phyloP scores from a whole-genome alignment of 164 flowering plant genomes.

The Annona squamosa region DNA sequence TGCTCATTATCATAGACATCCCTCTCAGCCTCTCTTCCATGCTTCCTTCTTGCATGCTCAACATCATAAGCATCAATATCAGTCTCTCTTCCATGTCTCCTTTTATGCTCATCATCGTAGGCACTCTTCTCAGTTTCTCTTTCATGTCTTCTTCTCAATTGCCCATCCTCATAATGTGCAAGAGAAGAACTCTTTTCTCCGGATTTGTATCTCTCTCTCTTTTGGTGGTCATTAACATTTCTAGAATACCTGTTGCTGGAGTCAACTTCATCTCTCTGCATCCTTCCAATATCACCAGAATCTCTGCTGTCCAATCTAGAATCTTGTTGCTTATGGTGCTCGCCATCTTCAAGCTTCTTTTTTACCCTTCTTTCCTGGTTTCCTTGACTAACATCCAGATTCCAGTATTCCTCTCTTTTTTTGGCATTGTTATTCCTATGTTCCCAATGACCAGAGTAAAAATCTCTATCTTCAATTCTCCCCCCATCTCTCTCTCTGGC shows the following conservation, averaged over 20 bases:
- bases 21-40: constrained; percentile 14
- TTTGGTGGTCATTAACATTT: neutral
- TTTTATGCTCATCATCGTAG: constrained; percentile 11
- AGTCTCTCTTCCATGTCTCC: constrained; percentile 10
- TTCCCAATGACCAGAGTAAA: constrained; percentile 9
- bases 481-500: neutral
- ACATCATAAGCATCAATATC: constrained; percentile 1
- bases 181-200: constrained; percentile 6
- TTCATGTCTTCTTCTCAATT: constrained; percentile 7
- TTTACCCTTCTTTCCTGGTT: constrained; percentile 23
- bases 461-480: neutral
- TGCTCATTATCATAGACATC: constrained; percentile 12
- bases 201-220: constrained; percentile 13
- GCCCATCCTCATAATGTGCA: constrained; percentile 3
- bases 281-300: neutral
- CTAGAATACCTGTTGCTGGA: neutral
- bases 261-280: neutral
- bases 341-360: constrained; percentile 25
- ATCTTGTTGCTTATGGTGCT: constrained; percentile 7
- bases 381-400: constrained; percentile 7
- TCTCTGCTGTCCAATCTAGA: constrained; percentile 17
- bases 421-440: constrained; percentile 4
- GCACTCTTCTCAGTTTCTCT: constrained; percentile 15
- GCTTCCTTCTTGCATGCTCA: constrained; percentile 15
- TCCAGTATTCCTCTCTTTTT: constrained; percentile 13